Percentiles rank a stretch among this genome's conserved stretches.
These are phyloP conservation scores for Wickerhamomyces tratensis DNA, from an alignment of 805 yeast genomes.

Conservation along the genomic window DNA sequence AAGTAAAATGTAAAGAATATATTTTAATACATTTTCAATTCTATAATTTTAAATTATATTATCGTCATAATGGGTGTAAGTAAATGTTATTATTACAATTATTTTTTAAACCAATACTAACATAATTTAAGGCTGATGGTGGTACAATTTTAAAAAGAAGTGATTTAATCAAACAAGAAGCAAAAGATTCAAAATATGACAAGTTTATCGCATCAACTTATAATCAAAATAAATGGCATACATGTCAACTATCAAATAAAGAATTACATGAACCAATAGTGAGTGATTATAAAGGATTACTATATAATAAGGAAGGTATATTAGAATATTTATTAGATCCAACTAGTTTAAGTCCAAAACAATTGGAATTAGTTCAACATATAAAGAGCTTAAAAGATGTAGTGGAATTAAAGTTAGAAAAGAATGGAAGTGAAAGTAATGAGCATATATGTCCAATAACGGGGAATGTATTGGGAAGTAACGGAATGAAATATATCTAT, in stretches of 20 bases:
- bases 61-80: too few species aligned
- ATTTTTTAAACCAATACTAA: too few species aligned
- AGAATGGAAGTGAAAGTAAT: constrained; percentile 7
- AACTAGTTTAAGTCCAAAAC: constrained; percentile 18
- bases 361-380: constrained; percentile 20
- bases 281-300: constrained; percentile 57
- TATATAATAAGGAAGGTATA: constrained; percentile 56
- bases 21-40: too few species aligned
- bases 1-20: too few species aligned
- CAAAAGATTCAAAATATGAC: constrained; percentile 9
- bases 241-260: constrained; percentile 36
- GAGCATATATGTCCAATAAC: constrained; percentile 30
- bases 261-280: constrained; percentile 44
- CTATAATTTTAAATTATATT: too few species aligned
- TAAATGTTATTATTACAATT: too few species aligned
- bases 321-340: constrained; percentile 43
- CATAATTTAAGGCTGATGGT: constrained; percentile 45
- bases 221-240: constrained; percentile 25
- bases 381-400: constrained; percentile 33
- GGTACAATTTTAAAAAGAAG: constrained; percentile 56
- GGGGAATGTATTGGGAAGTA: constrained; percentile 25
- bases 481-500: constrained; percentile 31
- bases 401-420: constrained; percentile 28
- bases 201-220: background rate
- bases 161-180: constrained; percentile 29